Evolutionary conservation across 2,329 filamentous ascomycete species (phyloP).

Genomic region (Fusarium lyarnte): DNA sequence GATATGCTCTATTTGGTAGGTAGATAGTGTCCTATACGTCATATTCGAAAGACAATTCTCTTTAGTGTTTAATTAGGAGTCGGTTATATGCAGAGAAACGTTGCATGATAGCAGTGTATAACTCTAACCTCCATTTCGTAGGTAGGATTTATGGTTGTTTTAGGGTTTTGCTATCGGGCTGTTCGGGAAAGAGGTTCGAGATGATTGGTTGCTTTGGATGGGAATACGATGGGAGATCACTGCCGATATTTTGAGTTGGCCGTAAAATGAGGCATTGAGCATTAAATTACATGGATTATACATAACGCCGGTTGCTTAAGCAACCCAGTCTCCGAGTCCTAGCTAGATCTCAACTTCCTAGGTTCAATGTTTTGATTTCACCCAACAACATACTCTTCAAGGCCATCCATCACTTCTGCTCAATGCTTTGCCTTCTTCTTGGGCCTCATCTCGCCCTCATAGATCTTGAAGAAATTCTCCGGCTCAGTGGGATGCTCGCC

Average conservation of each 20-base stretch:
- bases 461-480: conserved; percentile 21
- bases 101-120: background rate
- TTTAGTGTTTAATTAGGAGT: background rate
- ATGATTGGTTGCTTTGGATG: background rate
- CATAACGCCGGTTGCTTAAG: too few species aligned
- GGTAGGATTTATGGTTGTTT: background rate
- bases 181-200: background rate
- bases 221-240: background rate
- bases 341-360: fast-evolving
- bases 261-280: background rate
- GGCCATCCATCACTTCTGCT: background rate
- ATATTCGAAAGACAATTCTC: background rate
- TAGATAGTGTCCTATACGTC: conserved; percentile 4
- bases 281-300: fast-evolving
- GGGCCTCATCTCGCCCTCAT: background rate
- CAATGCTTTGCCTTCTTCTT: conserved; percentile 25
- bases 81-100: background rate
- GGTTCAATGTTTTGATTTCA: too few species aligned
- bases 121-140: background rate
- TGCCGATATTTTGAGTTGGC: background rate
- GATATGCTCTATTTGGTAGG: conserved; percentile 28
- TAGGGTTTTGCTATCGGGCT: background rate
- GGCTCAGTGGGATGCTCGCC: conserved; percentile 4
- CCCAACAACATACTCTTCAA: too few species aligned
- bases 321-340: too few species aligned